phyloP scores from a whole-genome alignment of 2,329 filamentous ascomycete genomes.

The Westerdykella aurantiaca region DNA sequence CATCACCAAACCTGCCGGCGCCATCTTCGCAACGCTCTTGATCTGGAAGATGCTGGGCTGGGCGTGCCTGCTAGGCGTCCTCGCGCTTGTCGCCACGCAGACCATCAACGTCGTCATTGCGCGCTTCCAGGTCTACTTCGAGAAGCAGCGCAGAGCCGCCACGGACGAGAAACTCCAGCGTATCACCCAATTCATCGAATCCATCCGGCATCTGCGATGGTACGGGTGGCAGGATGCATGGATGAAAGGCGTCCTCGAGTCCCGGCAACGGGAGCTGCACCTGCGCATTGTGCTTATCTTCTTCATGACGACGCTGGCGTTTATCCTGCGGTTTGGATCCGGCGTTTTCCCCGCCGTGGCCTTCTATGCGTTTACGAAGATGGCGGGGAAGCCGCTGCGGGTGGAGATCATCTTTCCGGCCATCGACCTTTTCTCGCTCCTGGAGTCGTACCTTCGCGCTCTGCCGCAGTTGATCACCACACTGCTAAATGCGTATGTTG shows the following conservation, averaged over 20 bases:
- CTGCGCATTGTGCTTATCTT: slow-evolving; percentile 59
- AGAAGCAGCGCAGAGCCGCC: slow-evolving; percentile 63
- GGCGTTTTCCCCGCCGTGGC: slow-evolving; percentile 73
- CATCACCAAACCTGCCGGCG: slow-evolving; percentile 67
- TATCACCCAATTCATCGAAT: slow-evolving; percentile 80
- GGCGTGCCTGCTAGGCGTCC: slow-evolving; percentile 67
- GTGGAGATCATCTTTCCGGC: slow-evolving; percentile 85
- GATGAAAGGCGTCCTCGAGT: slow-evolving; percentile 63
- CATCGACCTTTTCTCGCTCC: slow-evolving; percentile 69
- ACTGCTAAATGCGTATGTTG: slow-evolving; percentile 75
- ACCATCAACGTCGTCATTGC: slow-evolving; percentile 63
- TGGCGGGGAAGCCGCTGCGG: slow-evolving; percentile 61
- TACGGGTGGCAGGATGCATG: slow-evolving; percentile 77
- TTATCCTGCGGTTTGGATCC: slow-evolving; percentile 65
- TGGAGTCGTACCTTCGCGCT: slow-evolving; percentile 68
- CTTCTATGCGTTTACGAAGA: slow-evolving; percentile 72
- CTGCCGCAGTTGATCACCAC: slow-evolving; percentile 70
- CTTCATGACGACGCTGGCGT: slow-evolving; percentile 57
- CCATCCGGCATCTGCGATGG: slow-evolving; percentile 73
- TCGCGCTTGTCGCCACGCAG: slow-evolving; percentile 65
- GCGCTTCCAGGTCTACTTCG: slow-evolving; percentile 59
- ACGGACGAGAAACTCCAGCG: slow-evolving; percentile 75
- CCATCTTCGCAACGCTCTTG: slow-evolving; percentile 67
- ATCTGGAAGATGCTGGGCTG: slow-evolving; percentile 76
- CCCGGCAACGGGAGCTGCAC: slow-evolving; percentile 61